A percentile compares a stretch with the other conserved stretches of the same genome.
phyloP scores from a whole-genome alignment of 495 filamentous ascomycete species.

The Bacidia rubella region DNA sequence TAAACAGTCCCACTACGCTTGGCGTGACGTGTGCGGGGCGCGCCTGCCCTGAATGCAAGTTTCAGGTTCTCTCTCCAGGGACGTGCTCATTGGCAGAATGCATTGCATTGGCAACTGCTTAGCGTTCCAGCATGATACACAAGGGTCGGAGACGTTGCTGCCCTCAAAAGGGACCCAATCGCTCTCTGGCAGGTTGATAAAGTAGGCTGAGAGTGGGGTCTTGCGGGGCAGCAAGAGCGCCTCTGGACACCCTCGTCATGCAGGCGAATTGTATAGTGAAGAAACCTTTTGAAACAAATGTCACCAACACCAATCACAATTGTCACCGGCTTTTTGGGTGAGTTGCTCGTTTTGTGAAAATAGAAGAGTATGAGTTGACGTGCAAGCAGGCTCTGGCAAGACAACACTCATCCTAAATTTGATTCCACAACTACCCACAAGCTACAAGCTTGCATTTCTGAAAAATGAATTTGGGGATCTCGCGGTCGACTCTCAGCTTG shows the following conservation, averaged over 20 bases:
- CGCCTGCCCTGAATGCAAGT: too few relatives aligned
- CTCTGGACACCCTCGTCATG: background rate
- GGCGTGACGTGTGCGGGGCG: too few relatives aligned
- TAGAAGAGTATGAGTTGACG: background rate
- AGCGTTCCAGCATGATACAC: too few relatives aligned
- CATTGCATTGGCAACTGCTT: too few relatives aligned
- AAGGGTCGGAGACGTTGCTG: too few relatives aligned
- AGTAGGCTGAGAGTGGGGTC: too few relatives aligned
- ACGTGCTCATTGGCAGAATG: too few relatives aligned
- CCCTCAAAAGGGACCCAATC: too few relatives aligned
- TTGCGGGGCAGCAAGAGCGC: too few relatives aligned
- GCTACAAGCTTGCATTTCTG: constrained; percentile 79
- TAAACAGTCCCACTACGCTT: too few relatives aligned
- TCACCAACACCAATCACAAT: constrained; percentile 72
- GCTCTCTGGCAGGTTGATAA: too few relatives aligned
- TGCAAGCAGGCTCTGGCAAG: constrained; percentile 55
- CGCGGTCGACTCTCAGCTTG: constrained; percentile 82
- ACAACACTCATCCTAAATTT: constrained; percentile 86
- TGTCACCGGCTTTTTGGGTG: constrained; percentile 76
- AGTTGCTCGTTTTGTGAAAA: background rate
- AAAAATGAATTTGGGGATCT: constrained; percentile 98
- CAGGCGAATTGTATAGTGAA: background rate
- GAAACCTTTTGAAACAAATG: background rate
- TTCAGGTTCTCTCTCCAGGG: too few relatives aligned
- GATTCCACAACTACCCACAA: constrained; percentile 63